Evolutionary conservation across 352 stramenopile species (phyloP).

Genomic region (Globisporangium parvum): DNA sequence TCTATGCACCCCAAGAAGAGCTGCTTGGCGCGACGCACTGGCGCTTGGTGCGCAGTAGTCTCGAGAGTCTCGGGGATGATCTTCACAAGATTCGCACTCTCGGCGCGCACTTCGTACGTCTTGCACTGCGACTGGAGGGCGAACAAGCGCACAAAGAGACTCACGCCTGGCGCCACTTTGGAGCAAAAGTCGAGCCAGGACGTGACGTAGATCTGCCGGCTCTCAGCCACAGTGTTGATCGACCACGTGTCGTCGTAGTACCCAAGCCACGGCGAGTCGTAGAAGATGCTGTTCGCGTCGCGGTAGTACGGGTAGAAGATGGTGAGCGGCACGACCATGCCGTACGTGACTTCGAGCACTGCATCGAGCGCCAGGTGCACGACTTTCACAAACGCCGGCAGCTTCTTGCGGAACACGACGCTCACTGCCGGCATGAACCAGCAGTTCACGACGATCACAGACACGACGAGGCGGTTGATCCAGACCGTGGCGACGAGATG

Average conservation of each 20-base stretch:
- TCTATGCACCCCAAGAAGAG: constrained; percentile 3
- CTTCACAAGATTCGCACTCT: background rate
- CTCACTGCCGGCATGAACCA: constrained; percentile 18
- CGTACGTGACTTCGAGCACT: constrained; percentile 12
- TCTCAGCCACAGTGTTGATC: constrained; percentile 6
- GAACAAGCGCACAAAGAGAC: constrained; percentile 2
- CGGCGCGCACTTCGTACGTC: background rate
- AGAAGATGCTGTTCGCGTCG: constrained; percentile 17
- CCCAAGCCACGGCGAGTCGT: background rate
- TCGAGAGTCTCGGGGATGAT: background rate
- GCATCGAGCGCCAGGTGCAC: constrained; percentile 12
- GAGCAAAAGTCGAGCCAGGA: constrained; percentile 15
- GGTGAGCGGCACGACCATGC: constrained; percentile 18
- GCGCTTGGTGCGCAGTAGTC: background rate
- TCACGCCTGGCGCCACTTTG: constrained; percentile 3
- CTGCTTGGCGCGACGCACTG: background rate
- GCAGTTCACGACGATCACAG: constrained; percentile 20
- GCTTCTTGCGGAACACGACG: constrained; percentile 4
- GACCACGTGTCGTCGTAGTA: constrained; percentile 17
- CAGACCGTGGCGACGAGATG: constrained; percentile 7
- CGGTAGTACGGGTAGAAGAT: constrained; percentile 24
- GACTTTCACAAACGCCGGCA: constrained; percentile 4
- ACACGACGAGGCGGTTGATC: constrained; percentile 14
- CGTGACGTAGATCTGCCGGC: constrained; percentile 10
- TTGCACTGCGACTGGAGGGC: background rate